phyloP scores from a whole-genome alignment of 116 monocot genomes.

The Phalaenopsis hybrid region DNA sequence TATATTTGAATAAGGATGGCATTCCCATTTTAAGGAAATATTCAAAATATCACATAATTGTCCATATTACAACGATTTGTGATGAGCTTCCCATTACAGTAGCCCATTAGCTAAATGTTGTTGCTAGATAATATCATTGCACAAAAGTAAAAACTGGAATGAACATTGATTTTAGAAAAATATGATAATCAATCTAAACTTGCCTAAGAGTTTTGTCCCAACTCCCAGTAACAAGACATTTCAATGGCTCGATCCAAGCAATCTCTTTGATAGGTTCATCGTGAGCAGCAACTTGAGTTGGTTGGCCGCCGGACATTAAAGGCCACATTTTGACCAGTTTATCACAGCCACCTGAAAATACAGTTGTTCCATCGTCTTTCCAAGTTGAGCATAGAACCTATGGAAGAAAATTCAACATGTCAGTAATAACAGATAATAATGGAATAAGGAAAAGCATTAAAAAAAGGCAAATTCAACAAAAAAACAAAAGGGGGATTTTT shows the following conservation, averaged over 20 bases:
- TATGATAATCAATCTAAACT: constrained; percentile 2
- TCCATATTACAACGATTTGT: not conserved
- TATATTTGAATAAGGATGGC: not conserved
- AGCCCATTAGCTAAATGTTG: not conserved
- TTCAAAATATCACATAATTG: not conserved
- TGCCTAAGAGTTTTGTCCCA: constrained; percentile 94
- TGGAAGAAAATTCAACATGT: not conserved
- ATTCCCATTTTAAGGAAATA: not conserved
- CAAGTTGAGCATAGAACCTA: constrained; percentile 95
- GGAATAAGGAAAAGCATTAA: not conserved
- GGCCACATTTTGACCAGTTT: constrained; percentile 98
- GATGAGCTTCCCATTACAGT: not conserved
- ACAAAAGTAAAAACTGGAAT: not conserved
- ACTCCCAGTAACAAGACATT: constrained; percentile 84
- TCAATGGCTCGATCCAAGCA: constrained; percentile 89
- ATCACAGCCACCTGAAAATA: constrained; percentile 95
- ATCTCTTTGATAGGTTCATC: constrained; percentile 89
- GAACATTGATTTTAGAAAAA: not conserved
- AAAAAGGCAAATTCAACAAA: not conserved
- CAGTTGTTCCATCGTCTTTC: constrained; percentile 95
- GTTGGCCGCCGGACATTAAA: constrained; percentile 79
- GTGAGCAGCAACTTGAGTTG: constrained; percentile 77
- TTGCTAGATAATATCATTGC: not conserved
- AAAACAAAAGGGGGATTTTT: too few species aligned
- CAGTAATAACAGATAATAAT: not conserved